Percentiles rank a stretch among this genome's conserved stretches.
Evolutionary conservation across 2,329 filamentous ascomycete genomes (phyloP).

Genomic region (Trichophyton simii): DNA sequence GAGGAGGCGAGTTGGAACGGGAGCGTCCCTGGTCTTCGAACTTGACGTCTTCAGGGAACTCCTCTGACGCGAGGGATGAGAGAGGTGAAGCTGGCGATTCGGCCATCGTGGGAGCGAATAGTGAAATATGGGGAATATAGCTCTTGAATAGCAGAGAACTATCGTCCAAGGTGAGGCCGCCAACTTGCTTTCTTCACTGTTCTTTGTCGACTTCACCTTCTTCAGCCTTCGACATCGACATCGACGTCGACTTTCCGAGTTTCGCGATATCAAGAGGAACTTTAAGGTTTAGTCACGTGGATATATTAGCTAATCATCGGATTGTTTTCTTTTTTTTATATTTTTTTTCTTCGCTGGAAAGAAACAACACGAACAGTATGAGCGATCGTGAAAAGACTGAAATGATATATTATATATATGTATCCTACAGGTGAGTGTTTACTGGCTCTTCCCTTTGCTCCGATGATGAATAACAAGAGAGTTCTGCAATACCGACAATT

Average conservation of each 20-base stretch:
- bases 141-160: background rate
- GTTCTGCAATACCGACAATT: constrained; percentile 37
- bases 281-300: background rate
- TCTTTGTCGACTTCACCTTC: background rate
- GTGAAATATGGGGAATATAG: background rate
- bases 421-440: background rate
- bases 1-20: constrained; percentile 22
- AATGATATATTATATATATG: background rate
- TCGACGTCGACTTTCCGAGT: background rate
- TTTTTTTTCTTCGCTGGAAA: background rate
- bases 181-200: background rate
- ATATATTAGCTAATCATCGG: background rate
- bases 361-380: background rate
- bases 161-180: background rate
- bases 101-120: constrained; percentile 25
- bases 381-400: background rate
- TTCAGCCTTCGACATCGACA: background rate
- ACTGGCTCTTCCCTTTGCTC: background rate
- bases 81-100: constrained; percentile 52
- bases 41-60: constrained; percentile 48
- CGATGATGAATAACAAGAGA: constrained; percentile 30
- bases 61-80: constrained; percentile 52
- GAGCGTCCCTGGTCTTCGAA: constrained; percentile 38
- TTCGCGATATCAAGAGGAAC: background rate
- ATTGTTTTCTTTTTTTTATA: background rate